Base-by-base conservation (phyloP, 169 alveolate genomes). In the Neospora caninum region DNA sequence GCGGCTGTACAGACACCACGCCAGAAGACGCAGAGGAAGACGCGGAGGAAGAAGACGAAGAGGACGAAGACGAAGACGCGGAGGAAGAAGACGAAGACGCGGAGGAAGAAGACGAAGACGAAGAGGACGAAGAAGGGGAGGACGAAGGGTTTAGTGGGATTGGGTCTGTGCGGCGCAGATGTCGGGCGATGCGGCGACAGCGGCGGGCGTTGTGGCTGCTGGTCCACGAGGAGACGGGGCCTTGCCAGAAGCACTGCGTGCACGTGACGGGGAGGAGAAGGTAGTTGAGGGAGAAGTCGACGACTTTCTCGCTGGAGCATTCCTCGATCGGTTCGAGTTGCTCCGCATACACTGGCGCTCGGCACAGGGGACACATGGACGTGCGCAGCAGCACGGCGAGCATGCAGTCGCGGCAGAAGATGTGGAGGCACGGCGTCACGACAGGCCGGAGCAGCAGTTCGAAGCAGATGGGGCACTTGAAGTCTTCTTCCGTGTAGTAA, bases 381-480 rank as follows among this genome's bases (percentile, higher is more conserved):
- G 89, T 80, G 58, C 83, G 45, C 49, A 83, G 25, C 34, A 91
- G 82, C 34, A 91, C 94, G 29, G 88, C 89, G 38, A 78, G 82
- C 45, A 91, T 42, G 53, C 94, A 91, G 58, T 78, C 89, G 39
- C 89, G n/a, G 80, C 94, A 91, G 64, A 78, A 91, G 36, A 91
- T 64, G 53, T 91, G 94, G 31, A 38, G 54, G 54, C 94, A 91
- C 39, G 94, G 94, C 4, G 94, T 91, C 38, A 27, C 83, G 49
- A 91, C 94, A 34, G 94, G 94, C 13, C 70, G 49, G 27, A 91
- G 78, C 36, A 91, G 80, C n/a, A 91, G 34, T 53, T 91, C 94
- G 49, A 91, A 45, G 88, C 94, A 91, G 49, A 91, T 78, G 82
- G 88, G 83, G 64, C 94, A 91, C 86, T 80, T 80, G 89, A 91